These are phyloP conservation scores for Aspergillus nomiae DNA, from an alignment of 2,329 filamentous ascomycete species.

Conservation along the genomic window DNA sequence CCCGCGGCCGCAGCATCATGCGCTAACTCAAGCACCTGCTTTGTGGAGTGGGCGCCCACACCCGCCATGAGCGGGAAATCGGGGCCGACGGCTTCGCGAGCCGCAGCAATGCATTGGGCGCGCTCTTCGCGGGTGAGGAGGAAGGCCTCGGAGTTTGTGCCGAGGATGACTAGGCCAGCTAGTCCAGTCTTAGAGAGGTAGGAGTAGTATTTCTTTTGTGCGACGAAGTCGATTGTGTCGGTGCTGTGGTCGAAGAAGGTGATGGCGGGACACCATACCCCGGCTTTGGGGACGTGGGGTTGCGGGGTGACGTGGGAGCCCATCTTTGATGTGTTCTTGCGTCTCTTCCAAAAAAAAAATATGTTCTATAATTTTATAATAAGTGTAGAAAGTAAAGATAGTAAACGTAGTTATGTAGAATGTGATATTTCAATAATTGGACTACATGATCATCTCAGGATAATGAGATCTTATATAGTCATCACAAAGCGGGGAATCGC, in stretches of 20 bases:
- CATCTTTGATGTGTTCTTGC: slow-evolving; percentile 6
- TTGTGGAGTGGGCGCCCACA: slow-evolving; percentile 65
- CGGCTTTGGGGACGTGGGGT: slow-evolving; percentile 30
- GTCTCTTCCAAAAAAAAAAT: neutral
- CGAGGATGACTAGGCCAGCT: slow-evolving; percentile 56
- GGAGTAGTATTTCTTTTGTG: slow-evolving; percentile 55
- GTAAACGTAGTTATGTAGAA: neutral
- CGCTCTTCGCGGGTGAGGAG: slow-evolving; percentile 63
- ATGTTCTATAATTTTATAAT: neutral
- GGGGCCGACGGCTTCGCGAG: slow-evolving; percentile 56
- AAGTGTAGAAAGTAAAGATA: neutral
- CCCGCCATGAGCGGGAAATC: slow-evolving; percentile 64
- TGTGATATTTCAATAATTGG: neutral
- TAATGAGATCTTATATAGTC: neutral
- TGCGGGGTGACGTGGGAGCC: slow-evolving; percentile 19
- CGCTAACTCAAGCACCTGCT: slow-evolving; percentile 63
- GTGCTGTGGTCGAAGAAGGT: slow-evolving; percentile 56
- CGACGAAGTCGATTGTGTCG: slow-evolving; percentile 51
- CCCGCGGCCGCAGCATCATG: slow-evolving; percentile 61
- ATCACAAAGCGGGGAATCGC: slow-evolving; percentile 7
- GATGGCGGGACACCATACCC: slow-evolving; percentile 56
- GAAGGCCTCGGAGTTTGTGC: slow-evolving; percentile 60
- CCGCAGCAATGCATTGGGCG: slow-evolving; percentile 57
- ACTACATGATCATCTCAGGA: neutral
- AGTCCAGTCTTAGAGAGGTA: slow-evolving; percentile 56